Percentiles rank a stretch among this genome's conserved stretches.
phyloP scores from a whole-genome alignment of 768 basidiomycete genomes.

The Rickenella mellea region DNA sequence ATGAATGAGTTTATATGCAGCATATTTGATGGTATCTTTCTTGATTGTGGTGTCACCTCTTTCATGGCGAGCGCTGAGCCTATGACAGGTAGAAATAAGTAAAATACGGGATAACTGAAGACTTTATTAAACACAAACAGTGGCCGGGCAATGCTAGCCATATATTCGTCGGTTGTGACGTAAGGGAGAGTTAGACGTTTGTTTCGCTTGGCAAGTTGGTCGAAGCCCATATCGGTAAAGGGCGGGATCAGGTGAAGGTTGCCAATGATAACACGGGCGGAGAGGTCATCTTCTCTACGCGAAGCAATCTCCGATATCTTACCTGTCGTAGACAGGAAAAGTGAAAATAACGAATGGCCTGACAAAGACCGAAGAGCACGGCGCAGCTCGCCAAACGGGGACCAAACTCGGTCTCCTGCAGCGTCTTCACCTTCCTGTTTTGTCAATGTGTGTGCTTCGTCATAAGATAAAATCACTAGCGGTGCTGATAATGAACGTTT shows the following conservation, averaged over 20 bases:
- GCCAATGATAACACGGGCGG: conserved; percentile 5
- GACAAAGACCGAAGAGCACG: conserved; percentile 6
- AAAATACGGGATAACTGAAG: too few relatives aligned
- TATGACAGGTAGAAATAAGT: too few relatives aligned
- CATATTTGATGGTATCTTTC: conserved; percentile 5
- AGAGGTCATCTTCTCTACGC: background rate
- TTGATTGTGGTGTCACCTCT: conserved; percentile 4
- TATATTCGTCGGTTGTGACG: conserved; percentile 11
- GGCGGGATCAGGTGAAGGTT: conserved; percentile 8
- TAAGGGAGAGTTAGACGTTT: conserved; percentile 7
- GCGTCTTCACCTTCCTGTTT: background rate
- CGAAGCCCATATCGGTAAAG: conserved; percentile 15
- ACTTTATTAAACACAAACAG: conserved; percentile 18
- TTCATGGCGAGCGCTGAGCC: conserved; percentile 10
- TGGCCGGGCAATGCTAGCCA: conserved; percentile 15
- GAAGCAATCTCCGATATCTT: conserved; percentile 9
- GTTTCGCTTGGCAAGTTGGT: conserved; percentile 13
- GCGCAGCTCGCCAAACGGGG: conserved; percentile 7
- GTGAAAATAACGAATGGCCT: conserved; percentile 9
- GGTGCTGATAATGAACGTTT: too few relatives aligned
- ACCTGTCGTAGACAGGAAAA: conserved; percentile 17
- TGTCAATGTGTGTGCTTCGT: conserved; percentile 13
- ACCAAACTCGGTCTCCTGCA: too few relatives aligned
- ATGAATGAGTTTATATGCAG: conserved; percentile 4
- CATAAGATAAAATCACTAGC: conserved; percentile 12